A percentile compares a stretch with the other conserved stretches of the same genome.
These are phyloP conservation scores for Mucor saturninus DNA, from an alignment of 371 early-diverging fungal genomes.

Conservation along the genomic window DNA sequence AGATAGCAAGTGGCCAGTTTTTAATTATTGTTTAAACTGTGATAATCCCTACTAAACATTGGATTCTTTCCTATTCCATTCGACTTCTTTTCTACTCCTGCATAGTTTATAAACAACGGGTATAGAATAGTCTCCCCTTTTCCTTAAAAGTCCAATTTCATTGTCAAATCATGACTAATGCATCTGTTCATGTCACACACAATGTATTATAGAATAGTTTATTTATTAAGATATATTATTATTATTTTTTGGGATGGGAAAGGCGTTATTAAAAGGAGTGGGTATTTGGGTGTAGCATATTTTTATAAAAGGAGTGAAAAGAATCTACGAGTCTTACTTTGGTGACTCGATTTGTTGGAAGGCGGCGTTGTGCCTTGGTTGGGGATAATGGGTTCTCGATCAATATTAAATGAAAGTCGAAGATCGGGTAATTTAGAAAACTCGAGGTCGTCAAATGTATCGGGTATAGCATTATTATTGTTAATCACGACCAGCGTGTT, in stretches of 20 bases:
- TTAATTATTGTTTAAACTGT: too few relatives aligned
- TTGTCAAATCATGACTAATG: too few relatives aligned
- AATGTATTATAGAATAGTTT: too few relatives aligned
- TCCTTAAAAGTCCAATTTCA: too few relatives aligned
- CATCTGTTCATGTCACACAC: too few relatives aligned
- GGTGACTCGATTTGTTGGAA: conserved; percentile 20
- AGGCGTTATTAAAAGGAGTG: neutral
- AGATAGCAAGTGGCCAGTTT: too few relatives aligned
- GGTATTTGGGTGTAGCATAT: conserved; percentile 12
- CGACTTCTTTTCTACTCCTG: too few relatives aligned
- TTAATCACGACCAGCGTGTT: conserved; percentile 36
- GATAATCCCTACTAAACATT: too few relatives aligned
- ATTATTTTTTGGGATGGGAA: neutral
- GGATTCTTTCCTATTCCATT: too few relatives aligned
- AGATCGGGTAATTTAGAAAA: conserved; percentile 32
- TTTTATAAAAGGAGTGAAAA: conserved; percentile 35
- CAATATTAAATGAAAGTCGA: conserved; percentile 28
- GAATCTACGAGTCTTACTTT: conserved; percentile 36
- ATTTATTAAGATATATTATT: neutral
- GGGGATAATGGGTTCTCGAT: neutral
- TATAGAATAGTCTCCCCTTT: too few relatives aligned
- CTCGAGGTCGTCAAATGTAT: conserved; percentile 27
- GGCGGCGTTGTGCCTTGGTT: conserved; percentile 2
- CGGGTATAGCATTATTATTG: conserved; percentile 4
- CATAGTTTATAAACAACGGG: too few relatives aligned